Base-by-base conservation (phyloP, 208 protist genomes). In the Trypanosoma grayi region DNA sequence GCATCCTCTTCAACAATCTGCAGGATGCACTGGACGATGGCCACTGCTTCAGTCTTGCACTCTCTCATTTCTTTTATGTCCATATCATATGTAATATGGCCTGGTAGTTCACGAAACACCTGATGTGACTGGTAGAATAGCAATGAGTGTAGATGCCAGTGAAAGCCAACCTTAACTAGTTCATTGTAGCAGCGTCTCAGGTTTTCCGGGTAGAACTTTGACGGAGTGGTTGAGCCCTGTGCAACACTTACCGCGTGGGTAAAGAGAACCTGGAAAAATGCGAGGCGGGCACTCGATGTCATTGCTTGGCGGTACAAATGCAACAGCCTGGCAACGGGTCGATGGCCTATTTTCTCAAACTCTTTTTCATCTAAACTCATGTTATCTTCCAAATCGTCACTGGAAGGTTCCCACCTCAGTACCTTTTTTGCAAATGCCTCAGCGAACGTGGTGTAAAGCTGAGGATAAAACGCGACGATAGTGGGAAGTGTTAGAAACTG, bases 201-300 rank as follows among this genome's bases (percentile, higher is more conserved):
- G n/a, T 14, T 60, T 34, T 39, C 28, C 34, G 66, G 31, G 44
- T 69, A 22, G 14, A 69, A 37, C n/a, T 36, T 53, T 31, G 33
- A 51, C 16, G 40, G 9, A 46, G 25, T 54, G 13, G 34, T 31
- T 43, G 27, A 20, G 30, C 1, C 41, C 24, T 59, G 66, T 25
- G 65, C 9, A 14, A 65, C 22, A 20, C 22, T 58, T 20, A 74
- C 75, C 2, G 74, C 73, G 51, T 76, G 78, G n/a, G 79, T 81
- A 59, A 92, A 83, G n/a, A 92, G 52, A 18, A 92, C n/a, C 36
- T 83, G 72, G 55, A 92, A 92, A 63, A 89, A 76, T 6, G 82
- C 67, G 31, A 77, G 65, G 11, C 82, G 74, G 28, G 79, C 70
- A 37, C 76, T 73, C 13, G 83, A 66, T 22, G 82, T 87, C 60